These are phyloP conservation scores for Peniophora sp. DNA, from an alignment of 1,284 basidiomycete genomes.

Conservation along the genomic window DNA sequence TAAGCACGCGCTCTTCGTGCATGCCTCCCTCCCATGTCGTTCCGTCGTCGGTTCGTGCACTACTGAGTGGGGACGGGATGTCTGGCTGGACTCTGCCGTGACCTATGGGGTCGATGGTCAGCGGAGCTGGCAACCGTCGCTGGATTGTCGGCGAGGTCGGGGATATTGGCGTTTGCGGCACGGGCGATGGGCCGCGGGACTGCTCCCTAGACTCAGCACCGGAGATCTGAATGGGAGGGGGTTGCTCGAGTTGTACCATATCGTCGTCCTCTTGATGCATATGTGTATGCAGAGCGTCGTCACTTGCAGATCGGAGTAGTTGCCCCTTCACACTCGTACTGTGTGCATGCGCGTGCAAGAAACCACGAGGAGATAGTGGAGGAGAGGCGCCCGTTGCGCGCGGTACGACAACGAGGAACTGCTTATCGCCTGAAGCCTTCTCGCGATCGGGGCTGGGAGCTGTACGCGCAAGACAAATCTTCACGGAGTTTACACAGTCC, in stretches of 20 bases:
- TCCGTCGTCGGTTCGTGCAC: slow-evolving; percentile 39
- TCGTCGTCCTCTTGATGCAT: slow-evolving; percentile 40
- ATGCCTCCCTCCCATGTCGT: slow-evolving; percentile 50
- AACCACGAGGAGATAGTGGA: slow-evolving; percentile 39
- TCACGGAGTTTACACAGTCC: slow-evolving; percentile 83
- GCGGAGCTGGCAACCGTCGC: background rate
- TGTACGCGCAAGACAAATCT: slow-evolving; percentile 60
- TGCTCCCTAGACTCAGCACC: background rate
- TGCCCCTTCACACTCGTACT: slow-evolving; percentile 15
- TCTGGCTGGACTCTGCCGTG: slow-evolving; percentile 26
- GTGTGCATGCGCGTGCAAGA: slow-evolving; percentile 17
- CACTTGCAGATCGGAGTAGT: slow-evolving; percentile 25
- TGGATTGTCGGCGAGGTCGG: background rate
- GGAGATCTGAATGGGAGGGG: background rate
- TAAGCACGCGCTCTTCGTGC: slow-evolving; percentile 21
- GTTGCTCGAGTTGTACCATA: slow-evolving; percentile 36
- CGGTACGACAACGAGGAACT: slow-evolving; percentile 60
- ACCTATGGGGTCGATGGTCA: slow-evolving; percentile 7
- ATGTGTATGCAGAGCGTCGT: slow-evolving; percentile 15
- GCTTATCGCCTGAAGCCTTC: slow-evolving; percentile 43
- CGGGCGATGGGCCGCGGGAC: background rate
- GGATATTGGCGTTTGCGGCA: background rate
- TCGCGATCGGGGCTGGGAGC: background rate
- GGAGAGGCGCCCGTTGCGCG: slow-evolving; percentile 33
- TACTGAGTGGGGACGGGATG: slow-evolving; percentile 38